These are phyloP conservation scores for Tanacetum coccineum DNA, from an alignment of 129 eudicot genomes.

Conservation along the genomic window DNA sequence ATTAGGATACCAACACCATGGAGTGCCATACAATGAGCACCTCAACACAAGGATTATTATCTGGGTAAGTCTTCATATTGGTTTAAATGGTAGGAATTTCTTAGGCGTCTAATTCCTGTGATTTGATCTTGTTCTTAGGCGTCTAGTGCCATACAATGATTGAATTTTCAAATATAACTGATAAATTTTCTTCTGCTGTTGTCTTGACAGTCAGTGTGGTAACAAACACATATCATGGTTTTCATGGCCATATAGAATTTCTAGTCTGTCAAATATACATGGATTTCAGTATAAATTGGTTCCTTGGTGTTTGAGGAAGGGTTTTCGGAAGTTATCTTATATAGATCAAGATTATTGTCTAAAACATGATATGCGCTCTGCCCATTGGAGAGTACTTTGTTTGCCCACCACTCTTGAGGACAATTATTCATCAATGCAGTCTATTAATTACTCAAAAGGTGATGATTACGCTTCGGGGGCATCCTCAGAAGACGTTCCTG, in stretches of 20 bases:
- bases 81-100: neutral
- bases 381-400: slow-evolving; percentile 42
- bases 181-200: neutral
- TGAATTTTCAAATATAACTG: no score
- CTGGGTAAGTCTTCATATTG: slow-evolving; percentile 32
- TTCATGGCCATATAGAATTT: slow-evolving; percentile 31
- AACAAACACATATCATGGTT: slow-evolving; percentile 29
- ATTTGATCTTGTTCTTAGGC: neutral
- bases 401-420: slow-evolving; percentile 48
- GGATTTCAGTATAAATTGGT: slow-evolving; percentile 21
- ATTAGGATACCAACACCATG: slow-evolving; percentile 31
- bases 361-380: slow-evolving; percentile 24
- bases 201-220: slow-evolving; percentile 22
- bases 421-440: slow-evolving; percentile 38
- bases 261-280: slow-evolving; percentile 17
- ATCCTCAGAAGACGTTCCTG: slow-evolving; percentile 28
- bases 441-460: slow-evolving; percentile 32
- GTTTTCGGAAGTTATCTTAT: slow-evolving; percentile 22
- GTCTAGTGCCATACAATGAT: no score
- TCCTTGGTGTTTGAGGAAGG: slow-evolving; percentile 28
- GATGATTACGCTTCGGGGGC: slow-evolving; percentile 25
- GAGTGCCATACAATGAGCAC: slow-evolving; percentile 45
- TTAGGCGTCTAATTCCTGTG: no score
- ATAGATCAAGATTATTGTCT: slow-evolving; percentile 18
- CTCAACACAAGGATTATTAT: slow-evolving; percentile 26